phyloP scores from a whole-genome alignment of 345 rosid species.

The Murraya koenigii region DNA sequence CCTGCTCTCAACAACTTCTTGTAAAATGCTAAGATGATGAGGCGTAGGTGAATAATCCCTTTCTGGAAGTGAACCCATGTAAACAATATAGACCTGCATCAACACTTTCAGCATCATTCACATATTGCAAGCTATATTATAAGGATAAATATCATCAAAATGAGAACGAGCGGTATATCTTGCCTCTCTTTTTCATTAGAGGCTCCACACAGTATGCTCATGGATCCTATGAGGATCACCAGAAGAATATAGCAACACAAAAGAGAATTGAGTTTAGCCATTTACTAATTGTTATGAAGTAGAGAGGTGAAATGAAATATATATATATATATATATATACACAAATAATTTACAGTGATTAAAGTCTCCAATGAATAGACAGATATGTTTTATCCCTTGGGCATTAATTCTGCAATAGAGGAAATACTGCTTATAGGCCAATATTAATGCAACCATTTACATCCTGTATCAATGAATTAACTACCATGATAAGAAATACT shows the following conservation, averaged over 20 bases:
- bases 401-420: not conserved
- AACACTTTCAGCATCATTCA: not conserved
- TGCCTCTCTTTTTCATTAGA: not conserved
- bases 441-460: not conserved
- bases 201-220: not conserved
- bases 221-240: not conserved
- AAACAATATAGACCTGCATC: constrained; percentile 33
- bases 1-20: constrained; percentile 17
- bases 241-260: not conserved
- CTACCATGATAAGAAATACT: not conserved
- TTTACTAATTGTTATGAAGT: not conserved
- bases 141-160: not conserved
- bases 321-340: too few relatives aligned
- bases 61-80: constrained; percentile 41
- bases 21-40: constrained; percentile 28
- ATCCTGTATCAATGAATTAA: not conserved
- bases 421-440: not conserved
- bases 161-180: not conserved
- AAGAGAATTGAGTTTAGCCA: not conserved
- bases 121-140: not conserved
- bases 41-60: constrained; percentile 20
- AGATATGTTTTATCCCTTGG: not conserved
- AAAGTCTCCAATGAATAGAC: not conserved
- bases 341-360: not conserved
- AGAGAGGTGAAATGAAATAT: not conserved